Evolutionary conservation across 768 basidiomycete genomes (phyloP).

Genomic region (Tricholoma matsutake): DNA sequence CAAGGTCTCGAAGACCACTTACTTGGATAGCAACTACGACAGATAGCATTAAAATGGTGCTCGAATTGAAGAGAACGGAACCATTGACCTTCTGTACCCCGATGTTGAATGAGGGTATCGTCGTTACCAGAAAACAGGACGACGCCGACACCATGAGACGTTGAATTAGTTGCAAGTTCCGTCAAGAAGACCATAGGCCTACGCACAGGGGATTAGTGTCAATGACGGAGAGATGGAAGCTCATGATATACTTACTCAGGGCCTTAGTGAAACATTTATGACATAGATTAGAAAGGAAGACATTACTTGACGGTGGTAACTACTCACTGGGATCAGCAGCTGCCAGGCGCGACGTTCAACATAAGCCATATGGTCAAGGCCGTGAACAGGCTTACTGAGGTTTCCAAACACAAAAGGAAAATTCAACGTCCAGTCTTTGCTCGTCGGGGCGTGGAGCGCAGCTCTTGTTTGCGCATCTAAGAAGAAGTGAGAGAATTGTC

Average conservation of each 20-base stretch:
- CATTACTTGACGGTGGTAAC: neutral
- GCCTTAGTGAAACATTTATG: slow-evolving; percentile 19
- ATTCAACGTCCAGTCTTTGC: slow-evolving; percentile 40
- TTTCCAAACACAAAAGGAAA: slow-evolving; percentile 39
- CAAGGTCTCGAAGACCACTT: neutral
- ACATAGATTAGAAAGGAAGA: neutral
- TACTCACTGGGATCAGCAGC: slow-evolving; percentile 38
- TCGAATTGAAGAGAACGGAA: neutral
- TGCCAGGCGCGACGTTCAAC: slow-evolving; percentile 9
- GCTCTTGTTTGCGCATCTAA: slow-evolving; percentile 51
- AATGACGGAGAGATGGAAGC: neutral
- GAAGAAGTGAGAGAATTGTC: neutral
- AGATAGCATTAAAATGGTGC: slow-evolving; percentile 15
- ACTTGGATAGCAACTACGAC: slow-evolving; percentile 58
- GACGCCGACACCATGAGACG: slow-evolving; percentile 47
- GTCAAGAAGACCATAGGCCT: slow-evolving; percentile 64
- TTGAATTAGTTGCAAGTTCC: slow-evolving; percentile 64
- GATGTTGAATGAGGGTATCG: slow-evolving; percentile 62
- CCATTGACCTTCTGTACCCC: slow-evolving; percentile 56
- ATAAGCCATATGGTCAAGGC: neutral
- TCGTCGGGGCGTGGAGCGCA: slow-evolving; percentile 69
- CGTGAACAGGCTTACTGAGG: slow-evolving; percentile 21
- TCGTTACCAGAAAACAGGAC: slow-evolving; percentile 68
- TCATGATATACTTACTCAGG: slow-evolving; percentile 28
- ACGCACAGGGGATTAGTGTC: neutral